These are phyloP conservation scores for Arxiozyma slooffiae DNA, from an alignment of 1,139 yeast genomes.

Conservation along the genomic window DNA sequence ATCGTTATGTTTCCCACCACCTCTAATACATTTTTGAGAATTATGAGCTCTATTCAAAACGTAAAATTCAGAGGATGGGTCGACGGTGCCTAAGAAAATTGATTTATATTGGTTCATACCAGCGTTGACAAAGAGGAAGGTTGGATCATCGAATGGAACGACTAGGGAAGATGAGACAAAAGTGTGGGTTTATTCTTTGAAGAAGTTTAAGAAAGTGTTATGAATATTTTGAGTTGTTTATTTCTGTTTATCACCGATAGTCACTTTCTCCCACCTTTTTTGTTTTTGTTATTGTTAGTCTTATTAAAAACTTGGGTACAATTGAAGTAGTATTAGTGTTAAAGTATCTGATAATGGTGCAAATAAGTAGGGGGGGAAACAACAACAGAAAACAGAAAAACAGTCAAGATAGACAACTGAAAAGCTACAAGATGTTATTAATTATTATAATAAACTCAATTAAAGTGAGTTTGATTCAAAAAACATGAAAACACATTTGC, in stretches of 20 bases:
- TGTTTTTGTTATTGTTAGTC: too few relatives aligned
- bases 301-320: too few relatives aligned
- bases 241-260: slow-evolving; percentile 31
- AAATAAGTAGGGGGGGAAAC: too few relatives aligned
- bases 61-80: slow-evolving; percentile 83
- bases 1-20: slow-evolving; percentile 99
- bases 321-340: too few relatives aligned
- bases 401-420: too few relatives aligned
- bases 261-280: too few relatives aligned
- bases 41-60: slow-evolving; percentile 80
- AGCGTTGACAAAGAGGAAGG: slow-evolving; percentile 89
- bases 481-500: too few relatives aligned
- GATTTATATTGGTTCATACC: slow-evolving; percentile 99
- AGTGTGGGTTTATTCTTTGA: slow-evolving; percentile 58
- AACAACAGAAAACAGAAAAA: too few relatives aligned
- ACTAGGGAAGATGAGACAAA: slow-evolving; percentile 90
- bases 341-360: too few relatives aligned
- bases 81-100: slow-evolving; percentile 91
- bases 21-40: slow-evolving; percentile 97
- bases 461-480: too few relatives aligned
- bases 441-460: too few relatives aligned
- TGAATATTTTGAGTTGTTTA: slow-evolving; percentile 78
- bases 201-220: slow-evolving; percentile 73
- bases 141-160: slow-evolving; percentile 95
- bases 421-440: too few relatives aligned